Conservation (phyloP, 257 asterid genomes). For the Nicotiana paniculata region DNA sequence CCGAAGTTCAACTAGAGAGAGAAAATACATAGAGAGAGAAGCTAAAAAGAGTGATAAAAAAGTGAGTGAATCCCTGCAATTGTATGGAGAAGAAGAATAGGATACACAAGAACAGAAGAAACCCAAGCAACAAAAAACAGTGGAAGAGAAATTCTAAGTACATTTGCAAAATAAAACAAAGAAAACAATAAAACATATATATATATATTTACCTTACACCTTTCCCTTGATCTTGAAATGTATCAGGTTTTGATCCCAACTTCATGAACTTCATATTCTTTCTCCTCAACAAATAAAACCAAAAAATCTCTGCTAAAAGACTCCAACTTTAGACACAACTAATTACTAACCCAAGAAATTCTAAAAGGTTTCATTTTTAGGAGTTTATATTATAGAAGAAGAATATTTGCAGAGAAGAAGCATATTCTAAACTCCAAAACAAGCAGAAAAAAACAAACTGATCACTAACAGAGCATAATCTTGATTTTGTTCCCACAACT, state of each 20-base stretch:
- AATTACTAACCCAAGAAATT: constrained; percentile 22
- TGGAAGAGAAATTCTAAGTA: background rate
- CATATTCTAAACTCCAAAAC: constrained; percentile 28
- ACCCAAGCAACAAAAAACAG: background rate
- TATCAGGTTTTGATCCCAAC: constrained; percentile 91
- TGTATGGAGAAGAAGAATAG: background rate
- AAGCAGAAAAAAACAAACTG: constrained; percentile 34
- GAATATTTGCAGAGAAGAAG: constrained; percentile 15
- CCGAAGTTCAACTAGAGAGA: background rate
- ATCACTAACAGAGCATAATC: background rate
- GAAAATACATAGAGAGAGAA: background rate
- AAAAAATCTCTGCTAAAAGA: background rate
- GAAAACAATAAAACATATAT: background rate
- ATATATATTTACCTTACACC: constrained; percentile 38
- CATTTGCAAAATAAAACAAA: background rate
- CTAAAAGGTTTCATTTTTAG: constrained; percentile 28
- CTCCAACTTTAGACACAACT: constrained; percentile 15
- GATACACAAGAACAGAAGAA: background rate
- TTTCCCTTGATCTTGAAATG: constrained; percentile 68
- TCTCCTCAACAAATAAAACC: background rate
- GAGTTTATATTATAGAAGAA: constrained; percentile 4
- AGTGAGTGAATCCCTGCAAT: background rate
- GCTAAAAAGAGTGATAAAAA: background rate
- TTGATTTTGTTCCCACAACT: background rate
- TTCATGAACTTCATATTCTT: constrained; percentile 83